Conservation (phyloP, 768 basidiomycete genomes). For the Cystobasidium onofrii region DNA sequence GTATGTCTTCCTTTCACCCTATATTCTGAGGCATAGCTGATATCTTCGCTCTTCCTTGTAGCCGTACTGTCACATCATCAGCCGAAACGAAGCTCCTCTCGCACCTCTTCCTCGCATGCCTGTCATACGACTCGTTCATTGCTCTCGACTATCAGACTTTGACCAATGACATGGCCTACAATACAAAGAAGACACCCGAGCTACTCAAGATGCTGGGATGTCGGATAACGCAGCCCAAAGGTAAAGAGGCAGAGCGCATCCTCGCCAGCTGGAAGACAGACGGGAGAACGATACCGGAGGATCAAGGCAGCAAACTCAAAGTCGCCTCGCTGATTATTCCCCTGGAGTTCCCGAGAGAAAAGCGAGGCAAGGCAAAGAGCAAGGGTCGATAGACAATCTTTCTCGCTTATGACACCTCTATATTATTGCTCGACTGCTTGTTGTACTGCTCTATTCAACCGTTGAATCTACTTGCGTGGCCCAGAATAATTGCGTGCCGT, state of each 20-base stretch:
- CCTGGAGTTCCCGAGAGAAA: constrained; percentile 68
- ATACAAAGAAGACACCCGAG: not conserved
- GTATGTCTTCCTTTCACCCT: not conserved
- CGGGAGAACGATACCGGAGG: not conserved
- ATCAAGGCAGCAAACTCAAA: constrained; percentile 51
- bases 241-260: constrained; percentile 15
- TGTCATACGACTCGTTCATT: constrained; percentile 9
- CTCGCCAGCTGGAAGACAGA: constrained; percentile 2
- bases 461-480: no score
- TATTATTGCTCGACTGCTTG: not conserved
- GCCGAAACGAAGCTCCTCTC: constrained; percentile 8
- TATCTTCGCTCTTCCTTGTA: not conserved
- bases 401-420: no score
- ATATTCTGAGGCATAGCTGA: not conserved
- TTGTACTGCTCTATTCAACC: not conserved
- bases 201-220: constrained; percentile 20
- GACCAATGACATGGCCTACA: not conserved
- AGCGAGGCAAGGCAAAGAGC: constrained; percentile 33
- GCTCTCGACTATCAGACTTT: not conserved
- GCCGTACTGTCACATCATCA: constrained; percentile 4
- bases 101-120: not conserved
- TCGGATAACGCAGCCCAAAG: not conserved
- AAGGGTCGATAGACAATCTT: not conserved
- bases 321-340: constrained; percentile 68
- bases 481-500: no score